A percentile compares a stretch with the other conserved stretches of the same genome.
These are phyloP conservation scores for Lantana camara DNA, from an alignment of 257 asterid species.

Conservation along the genomic window DNA sequence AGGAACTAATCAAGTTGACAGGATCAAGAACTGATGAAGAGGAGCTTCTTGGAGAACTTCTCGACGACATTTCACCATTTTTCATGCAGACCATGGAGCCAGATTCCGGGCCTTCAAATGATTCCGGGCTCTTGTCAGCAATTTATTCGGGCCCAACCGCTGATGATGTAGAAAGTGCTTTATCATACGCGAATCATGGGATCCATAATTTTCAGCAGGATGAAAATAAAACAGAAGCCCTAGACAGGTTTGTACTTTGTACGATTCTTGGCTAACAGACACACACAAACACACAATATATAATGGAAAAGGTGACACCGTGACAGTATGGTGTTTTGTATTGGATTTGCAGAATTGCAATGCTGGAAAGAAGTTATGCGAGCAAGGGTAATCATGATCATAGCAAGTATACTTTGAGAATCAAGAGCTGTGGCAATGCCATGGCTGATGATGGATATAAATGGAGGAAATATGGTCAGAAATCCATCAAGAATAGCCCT, in stretches of 20 bases:
- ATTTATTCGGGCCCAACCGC: slow-evolving; percentile 34
- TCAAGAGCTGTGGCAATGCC: slow-evolving; percentile 67
- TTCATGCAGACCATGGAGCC: slow-evolving; percentile 40
- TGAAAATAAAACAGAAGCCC: slow-evolving; percentile 30
- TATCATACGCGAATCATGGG: slow-evolving; percentile 32
- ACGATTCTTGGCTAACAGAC: too few species aligned
- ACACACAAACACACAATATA: too few species aligned
- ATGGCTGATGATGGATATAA: slow-evolving; percentile 93
- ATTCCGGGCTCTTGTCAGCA: slow-evolving; percentile 20
- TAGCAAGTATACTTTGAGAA: slow-evolving; percentile 61
- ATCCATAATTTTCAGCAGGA: slow-evolving; percentile 23
- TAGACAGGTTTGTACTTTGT: slow-evolving; percentile 40
- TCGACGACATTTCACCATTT: slow-evolving; percentile 53
- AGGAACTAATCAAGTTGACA: slow-evolving; percentile 38
- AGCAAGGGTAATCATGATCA: slow-evolving; percentile 37
- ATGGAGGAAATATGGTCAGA: slow-evolving; percentile 98
- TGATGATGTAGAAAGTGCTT: slow-evolving; percentile 36
- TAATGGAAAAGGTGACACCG: too few species aligned
- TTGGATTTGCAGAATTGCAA: slow-evolving; percentile 40
- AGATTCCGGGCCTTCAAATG: slow-evolving; percentile 1
- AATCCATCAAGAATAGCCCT: slow-evolving; percentile 89
- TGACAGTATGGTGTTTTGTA: too few species aligned
- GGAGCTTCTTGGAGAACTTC: slow-evolving; percentile 56
- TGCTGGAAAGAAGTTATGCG: slow-evolving; percentile 39
- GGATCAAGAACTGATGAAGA: slow-evolving; percentile 32